Evolutionary conservation across 768 basidiomycete species (phyloP), one percentile per base, ranked within the genome.

Genomic region (Lentinula sp.): DNA sequence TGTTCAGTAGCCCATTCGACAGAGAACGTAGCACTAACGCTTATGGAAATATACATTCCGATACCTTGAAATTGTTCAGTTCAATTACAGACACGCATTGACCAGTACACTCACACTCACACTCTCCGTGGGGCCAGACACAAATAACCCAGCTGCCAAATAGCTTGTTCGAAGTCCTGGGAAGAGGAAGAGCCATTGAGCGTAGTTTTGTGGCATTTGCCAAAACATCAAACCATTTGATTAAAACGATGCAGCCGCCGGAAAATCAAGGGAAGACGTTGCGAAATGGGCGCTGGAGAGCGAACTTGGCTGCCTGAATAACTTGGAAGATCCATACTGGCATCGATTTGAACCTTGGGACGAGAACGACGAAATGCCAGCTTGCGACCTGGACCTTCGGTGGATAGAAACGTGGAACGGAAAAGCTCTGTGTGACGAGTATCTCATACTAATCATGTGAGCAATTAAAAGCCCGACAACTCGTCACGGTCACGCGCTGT

Each of bases 31-130:
- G 32, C 23, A 74, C 87, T 69, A 70, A 95, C 95, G 93, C 75
- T 95, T 95, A 76, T 97, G 95, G 70, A 95, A 97, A 72, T 98
- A 98, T 6, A 97, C 95, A 74, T 98, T 96, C 54, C 94, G 88
- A 73, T 97, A 95, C 16, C 91, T 93, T 67, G 8, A 9, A 33
- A 49, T 18, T 45, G 55, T 20, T 63, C 33, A 63, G 52, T 54
- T 49, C 9, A 35, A 37, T 20, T 39, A 46, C 45, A 65, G 54
- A 41, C 20, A 33, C 56, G 57, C 43, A 33, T 51, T 52, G 33
- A 32, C 51, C 53, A 60, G 52, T 61, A 52, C 62, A 66, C 61
- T 66, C 64, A 64, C 57, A 74, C 77, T 73, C 67, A 97, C 88
- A 98, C 95, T 84, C 93, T 82, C 69, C 89, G 83, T 0, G 96